Conservation (phyloP, 106 monocot species). For the Allium fistulosum region DNA sequence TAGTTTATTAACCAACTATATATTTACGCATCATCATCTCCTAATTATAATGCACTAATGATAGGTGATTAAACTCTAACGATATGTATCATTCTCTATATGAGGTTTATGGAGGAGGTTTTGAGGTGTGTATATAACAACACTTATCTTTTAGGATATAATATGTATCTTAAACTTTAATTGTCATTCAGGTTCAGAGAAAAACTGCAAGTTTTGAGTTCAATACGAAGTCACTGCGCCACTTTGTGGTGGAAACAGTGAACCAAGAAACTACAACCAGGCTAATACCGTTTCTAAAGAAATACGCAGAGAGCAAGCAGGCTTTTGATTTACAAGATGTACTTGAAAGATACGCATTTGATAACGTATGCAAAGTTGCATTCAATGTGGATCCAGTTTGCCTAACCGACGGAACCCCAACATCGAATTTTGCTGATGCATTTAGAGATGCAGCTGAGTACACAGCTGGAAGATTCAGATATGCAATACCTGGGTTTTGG, state of each 20-base stretch:
- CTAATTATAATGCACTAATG: no score
- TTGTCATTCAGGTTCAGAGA: constrained; percentile 1
- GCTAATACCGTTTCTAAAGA: constrained; percentile 14
- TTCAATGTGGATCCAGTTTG: constrained; percentile 18
- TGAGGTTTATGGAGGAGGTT: no score
- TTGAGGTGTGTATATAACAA: no score
- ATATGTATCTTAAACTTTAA: no score
- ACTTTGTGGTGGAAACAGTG: constrained; percentile 9
- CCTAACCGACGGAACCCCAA: not conserved
- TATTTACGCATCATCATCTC: no score
- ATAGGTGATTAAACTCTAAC: no score
- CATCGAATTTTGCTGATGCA: not conserved
- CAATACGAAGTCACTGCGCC: constrained; percentile 19
- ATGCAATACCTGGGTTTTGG: constrained; percentile 12
- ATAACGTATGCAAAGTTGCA: constrained; percentile 28
- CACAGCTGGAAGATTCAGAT: constrained; percentile 23
- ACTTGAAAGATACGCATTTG: constrained; percentile 28
- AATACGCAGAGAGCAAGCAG: not conserved
- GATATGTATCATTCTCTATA: no score
- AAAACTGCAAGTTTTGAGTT: constrained; percentile 30
- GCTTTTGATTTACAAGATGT: constrained; percentile 22
- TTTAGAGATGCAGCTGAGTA: constrained; percentile 13
- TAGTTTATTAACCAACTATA: no score
- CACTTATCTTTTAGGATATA: no score
- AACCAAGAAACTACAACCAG: constrained; percentile 12